Base-by-base conservation (phyloP, 2,329 filamentous ascomycete genomes). In the Cordyceps pruinosa region DNA sequence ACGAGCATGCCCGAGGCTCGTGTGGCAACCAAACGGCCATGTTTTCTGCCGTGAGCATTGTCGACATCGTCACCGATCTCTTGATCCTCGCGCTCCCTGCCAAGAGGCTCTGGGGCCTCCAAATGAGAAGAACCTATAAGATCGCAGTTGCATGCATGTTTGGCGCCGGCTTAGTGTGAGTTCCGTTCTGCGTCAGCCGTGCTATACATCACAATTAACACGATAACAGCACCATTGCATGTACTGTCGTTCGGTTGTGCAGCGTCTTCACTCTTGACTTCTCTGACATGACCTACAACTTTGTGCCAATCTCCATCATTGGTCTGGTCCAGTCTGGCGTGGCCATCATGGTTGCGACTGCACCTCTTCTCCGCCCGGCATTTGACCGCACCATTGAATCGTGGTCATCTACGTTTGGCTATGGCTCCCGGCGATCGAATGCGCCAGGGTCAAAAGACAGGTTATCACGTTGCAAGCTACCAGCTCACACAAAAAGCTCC, bases 51-150 rank as follows among this genome's bases (percentile, higher is more conserved):
- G 57, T 62, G n/a, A 61, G 56, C 5, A 61, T 62, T 21, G 48
- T 63, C 32, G 62, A 63, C 28, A 59, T 63, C 8, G 50, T 62
- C 15, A 62, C 62, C 2, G 62, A 63, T 30, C 19, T 62, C 3
- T 17, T 61, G 6, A 63, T 63, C 10, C 28, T 63, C 10, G 59
- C 58, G 5, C 51, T 63, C 4, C 62, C 62, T 7, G 51, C 60
- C 28, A 57, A 58, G 30, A 58, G 60, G 54, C 53, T 63, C 5
- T 56, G 51, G 45, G 48, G 58, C 4, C 52, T 63, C 10, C 58
- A 60, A 37, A 51, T 62, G 46, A 55, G 58, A 44, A 26, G 45
- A 25, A 28, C 49, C 1, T 62, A 63, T 30, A 63, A 61, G 41
- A 46, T 62, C 12, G 62, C 61, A 7, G 28, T 63, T 17, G 57